Conservation (phyloP, 768 basidiomycete genomes). For the Harrya chromipes region DNA sequence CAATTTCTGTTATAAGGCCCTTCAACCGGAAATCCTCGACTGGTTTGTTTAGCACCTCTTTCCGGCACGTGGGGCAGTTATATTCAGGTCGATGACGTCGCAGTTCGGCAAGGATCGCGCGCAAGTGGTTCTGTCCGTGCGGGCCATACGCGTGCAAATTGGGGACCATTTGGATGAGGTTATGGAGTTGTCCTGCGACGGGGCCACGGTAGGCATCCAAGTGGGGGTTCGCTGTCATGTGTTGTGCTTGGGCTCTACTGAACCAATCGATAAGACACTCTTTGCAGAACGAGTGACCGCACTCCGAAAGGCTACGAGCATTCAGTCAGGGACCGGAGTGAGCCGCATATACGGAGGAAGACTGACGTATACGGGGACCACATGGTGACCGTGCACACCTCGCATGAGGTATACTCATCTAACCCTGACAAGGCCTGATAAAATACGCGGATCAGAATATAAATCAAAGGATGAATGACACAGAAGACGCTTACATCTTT, state of each 20-base stretch:
- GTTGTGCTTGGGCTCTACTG: conserved; percentile 45
- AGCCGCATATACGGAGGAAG: neutral
- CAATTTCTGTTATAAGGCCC: conserved; percentile 49
- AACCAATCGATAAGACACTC: conserved; percentile 58
- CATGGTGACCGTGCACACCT: conserved; percentile 62
- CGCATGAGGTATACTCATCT: conserved; percentile 57
- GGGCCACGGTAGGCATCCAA: conserved; percentile 35
- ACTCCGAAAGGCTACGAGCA: conserved; percentile 50
- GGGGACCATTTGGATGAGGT: conserved; percentile 20
- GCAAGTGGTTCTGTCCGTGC: conserved; percentile 17
- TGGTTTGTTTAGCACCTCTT: conserved; percentile 45
- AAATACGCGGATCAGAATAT: neutral
- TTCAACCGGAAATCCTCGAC: conserved; percentile 63
- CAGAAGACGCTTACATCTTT: conserved; percentile 5
- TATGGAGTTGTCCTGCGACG: conserved; percentile 14
- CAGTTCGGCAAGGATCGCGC: conserved; percentile 18
- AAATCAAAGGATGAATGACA: neutral
- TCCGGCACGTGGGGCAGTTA: conserved; percentile 67
- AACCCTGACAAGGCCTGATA: conserved; percentile 42
- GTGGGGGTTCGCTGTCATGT: conserved; percentile 45
- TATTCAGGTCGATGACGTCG: conserved; percentile 46
- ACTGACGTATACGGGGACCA: conserved; percentile 67
- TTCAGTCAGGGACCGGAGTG: neutral
- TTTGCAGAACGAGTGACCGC: conserved; percentile 71
- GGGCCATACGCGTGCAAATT: conserved; percentile 17